phyloP scores from a whole-genome alignment of 1,139 yeast genomes.

The Pichia sp. region DNA sequence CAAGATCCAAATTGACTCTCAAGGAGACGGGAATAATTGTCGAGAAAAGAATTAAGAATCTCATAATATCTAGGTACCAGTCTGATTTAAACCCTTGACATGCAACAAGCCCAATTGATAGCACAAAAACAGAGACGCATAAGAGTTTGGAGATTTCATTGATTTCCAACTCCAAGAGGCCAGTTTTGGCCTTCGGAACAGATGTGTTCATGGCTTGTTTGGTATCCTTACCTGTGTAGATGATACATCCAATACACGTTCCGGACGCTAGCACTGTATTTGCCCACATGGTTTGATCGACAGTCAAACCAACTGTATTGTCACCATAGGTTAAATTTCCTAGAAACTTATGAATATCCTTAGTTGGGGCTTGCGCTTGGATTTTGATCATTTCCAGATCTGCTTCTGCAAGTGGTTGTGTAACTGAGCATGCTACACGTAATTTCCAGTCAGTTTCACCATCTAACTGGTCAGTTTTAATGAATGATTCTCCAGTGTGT shows the following conservation, averaged over 20 bases:
- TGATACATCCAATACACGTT: slow-evolving; percentile 75
- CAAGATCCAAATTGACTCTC: slow-evolving; percentile 90
- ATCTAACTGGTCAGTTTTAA: slow-evolving; percentile 94
- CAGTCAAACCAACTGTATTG: slow-evolving; percentile 58
- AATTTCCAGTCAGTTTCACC: slow-evolving; percentile 99
- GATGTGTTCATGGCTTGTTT: slow-evolving; percentile 94
- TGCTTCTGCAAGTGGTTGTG: slow-evolving; percentile 50
- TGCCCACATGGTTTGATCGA: slow-evolving; percentile 97
- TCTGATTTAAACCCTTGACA: slow-evolving; percentile 66
- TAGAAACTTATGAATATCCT: slow-evolving; percentile 70
- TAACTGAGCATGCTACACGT: slow-evolving; percentile 63
- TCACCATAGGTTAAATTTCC: slow-evolving; percentile 56
- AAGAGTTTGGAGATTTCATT: slow-evolving; percentile 81
- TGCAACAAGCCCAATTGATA: slow-evolving; percentile 71
- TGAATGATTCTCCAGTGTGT: slow-evolving; percentile 77
- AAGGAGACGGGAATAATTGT: slow-evolving; percentile 95
- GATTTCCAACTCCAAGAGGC: slow-evolving; percentile 84
- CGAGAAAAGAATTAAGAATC: slow-evolving; percentile 85
- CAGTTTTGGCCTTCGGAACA: slow-evolving; percentile 82
- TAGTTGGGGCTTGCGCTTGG: slow-evolving; percentile 71
- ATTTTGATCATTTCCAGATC: slow-evolving; percentile 44
- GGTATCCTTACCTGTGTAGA: slow-evolving; percentile 90
- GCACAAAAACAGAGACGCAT: slow-evolving; percentile 75
- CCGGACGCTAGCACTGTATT: slow-evolving; percentile 96
- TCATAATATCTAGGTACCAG: slow-evolving; percentile 88